Percentiles rank a stretch among this genome's conserved stretches.
phyloP scores from a whole-genome alignment of 2,329 filamentous ascomycete species.

The Pseudogymnoascus sp. region DNA sequence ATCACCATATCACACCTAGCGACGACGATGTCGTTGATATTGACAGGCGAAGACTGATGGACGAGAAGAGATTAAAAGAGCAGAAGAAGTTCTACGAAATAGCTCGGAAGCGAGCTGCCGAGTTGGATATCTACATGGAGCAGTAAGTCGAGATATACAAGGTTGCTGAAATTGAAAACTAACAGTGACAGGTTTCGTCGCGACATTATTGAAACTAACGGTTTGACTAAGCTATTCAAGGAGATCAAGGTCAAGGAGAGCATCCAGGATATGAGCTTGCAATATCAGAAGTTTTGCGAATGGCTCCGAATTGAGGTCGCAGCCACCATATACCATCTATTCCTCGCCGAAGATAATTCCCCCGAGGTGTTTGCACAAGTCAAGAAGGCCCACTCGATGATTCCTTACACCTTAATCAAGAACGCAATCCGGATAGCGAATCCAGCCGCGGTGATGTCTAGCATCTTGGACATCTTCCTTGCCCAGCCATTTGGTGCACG shows the following conservation, averaged over 20 bases:
- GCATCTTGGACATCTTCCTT: conserved; percentile 87
- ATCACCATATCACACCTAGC: conserved; percentile 62
- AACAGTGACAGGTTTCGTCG: conserved; percentile 49
- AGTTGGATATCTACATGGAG: conserved; percentile 98
- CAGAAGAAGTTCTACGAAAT: conserved; percentile 95
- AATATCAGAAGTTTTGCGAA: conserved; percentile 97
- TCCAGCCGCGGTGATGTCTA: conserved; percentile 94
- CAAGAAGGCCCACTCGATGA: conserved; percentile 87
- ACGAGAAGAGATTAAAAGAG: conserved; percentile 83
- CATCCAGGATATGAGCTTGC: conserved; percentile 80
- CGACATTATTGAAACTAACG: conserved; percentile 65
- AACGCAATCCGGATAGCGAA: conserved; percentile 96
- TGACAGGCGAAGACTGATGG: conserved; percentile 68
- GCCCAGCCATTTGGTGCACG: conserved; percentile 89
- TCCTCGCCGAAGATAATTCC: conserved; percentile 96
- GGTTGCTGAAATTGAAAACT: conserved; percentile 9
- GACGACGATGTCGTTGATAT: conserved; percentile 84
- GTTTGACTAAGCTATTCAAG: conserved; percentile 82
- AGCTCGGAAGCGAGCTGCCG: conserved; percentile 78
- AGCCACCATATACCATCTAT: conserved; percentile 92
- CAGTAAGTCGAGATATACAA: conserved; percentile 46
- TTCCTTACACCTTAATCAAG: conserved; percentile 89
- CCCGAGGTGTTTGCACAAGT: conserved; percentile 92
- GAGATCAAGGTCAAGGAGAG: conserved; percentile 88
- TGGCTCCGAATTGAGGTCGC: conserved; percentile 97